phyloP scores from a whole-genome alignment of 371 early-diverging fungal species.

The Mortierella sp. region DNA sequence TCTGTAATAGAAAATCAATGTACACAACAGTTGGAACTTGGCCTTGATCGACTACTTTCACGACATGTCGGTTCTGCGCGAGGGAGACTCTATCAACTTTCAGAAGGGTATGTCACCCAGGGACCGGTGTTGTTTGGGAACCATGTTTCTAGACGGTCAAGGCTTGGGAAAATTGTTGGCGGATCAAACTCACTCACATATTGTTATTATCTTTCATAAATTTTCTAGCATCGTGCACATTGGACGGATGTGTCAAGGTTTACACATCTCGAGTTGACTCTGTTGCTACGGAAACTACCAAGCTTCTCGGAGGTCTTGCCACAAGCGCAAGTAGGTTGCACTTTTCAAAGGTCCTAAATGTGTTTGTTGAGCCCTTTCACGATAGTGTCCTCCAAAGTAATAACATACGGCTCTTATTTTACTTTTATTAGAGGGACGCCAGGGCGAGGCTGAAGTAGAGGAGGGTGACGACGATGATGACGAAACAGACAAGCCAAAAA shows the following conservation, averaged over 20 bases:
- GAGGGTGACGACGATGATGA: constrained; percentile 67
- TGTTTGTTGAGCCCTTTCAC: background rate
- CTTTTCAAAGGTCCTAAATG: background rate
- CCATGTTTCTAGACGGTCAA: background rate
- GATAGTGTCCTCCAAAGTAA: background rate
- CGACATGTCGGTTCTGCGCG: constrained; percentile 94
- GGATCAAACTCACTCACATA: background rate
- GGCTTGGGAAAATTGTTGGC: background rate
- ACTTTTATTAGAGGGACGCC: constrained; percentile 22
- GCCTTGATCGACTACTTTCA: constrained; percentile 99
- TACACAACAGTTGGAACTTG: constrained; percentile 98
- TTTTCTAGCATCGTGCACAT: constrained; percentile 91
- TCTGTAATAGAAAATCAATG: constrained; percentile 93
- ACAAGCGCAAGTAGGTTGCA: constrained; percentile 70
- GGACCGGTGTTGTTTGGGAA: background rate
- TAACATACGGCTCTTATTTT: background rate
- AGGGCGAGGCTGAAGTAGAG: constrained; percentile 52
- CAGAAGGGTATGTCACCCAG: constrained; percentile 75
- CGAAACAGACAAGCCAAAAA: constrained; percentile 60
- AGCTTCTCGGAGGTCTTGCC: constrained; percentile 91
- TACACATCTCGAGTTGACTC: constrained; percentile 99
- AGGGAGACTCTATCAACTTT: constrained; percentile 98
- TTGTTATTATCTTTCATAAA: background rate
- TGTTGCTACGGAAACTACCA: constrained; percentile 96
- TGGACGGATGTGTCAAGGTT: constrained; percentile 99